Base-by-base conservation (phyloP, 1,139 yeast genomes). In the Sugiyamaella grinbergsii region DNA sequence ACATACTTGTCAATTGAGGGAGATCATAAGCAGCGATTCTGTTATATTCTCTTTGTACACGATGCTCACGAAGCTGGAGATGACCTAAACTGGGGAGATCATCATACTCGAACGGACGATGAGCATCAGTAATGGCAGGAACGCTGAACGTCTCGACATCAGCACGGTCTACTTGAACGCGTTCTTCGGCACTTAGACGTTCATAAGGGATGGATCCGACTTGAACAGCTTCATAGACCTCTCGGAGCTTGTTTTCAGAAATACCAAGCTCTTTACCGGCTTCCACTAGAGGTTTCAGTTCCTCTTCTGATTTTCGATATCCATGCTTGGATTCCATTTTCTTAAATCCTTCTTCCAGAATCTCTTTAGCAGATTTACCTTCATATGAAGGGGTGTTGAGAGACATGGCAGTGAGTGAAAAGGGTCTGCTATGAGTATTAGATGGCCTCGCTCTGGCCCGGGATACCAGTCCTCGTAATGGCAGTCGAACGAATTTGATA, bases 11-110 rank as follows among this genome's bases (percentile, higher is more conserved):
- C 57, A 93, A 76, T 53, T 83, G 79, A 2, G 98, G 98, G 75
- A 91, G 78, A 68, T 91, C 98, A 70, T 84, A 93, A 0, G 98
- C 97, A 28, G 94, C 86, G 34, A 88, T 75, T 62, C 97, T 78
- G 62, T 83, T 84, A 63, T 85, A 81, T 51, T 79, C 76, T 62
- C 87, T 73, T 60, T 78, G 80, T 19, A 62, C 63, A 56, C 89
- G 75, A 61, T 82, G 86, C 58, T 80, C 83, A 52, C 80, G 78
- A 38, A 82, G 77, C 57, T 79, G 73, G 54, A 78, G 74, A 60
- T 81, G 85, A 2, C 85, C 86, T 22, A 73, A 71, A 5, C 82
- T 73, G 20, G 87, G 83, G 57, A 80, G 71, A 62, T 82, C 87
- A 61, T 81, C 86, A 58, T 71, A 77, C 58, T 74, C 71, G 55